Evolutionary conservation across 805 yeast genomes (phyloP).

Genomic region (Candida khao-thaluensis): DNA sequence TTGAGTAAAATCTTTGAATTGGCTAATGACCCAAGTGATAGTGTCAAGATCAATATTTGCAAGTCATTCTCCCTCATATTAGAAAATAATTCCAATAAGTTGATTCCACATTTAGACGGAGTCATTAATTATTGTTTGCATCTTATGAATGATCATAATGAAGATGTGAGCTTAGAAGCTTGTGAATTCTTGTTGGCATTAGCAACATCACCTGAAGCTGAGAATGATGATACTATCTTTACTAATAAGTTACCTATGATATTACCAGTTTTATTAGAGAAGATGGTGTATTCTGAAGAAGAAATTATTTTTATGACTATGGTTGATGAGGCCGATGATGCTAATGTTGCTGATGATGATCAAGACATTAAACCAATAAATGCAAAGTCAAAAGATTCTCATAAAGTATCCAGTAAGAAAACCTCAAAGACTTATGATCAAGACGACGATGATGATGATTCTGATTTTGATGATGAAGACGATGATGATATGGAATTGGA

Average conservation of each 20-base stretch:
- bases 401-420: constrained; percentile 21
- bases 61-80: constrained; percentile 68
- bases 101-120: constrained; percentile 80
- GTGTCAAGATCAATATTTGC: constrained; percentile 74
- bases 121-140: constrained; percentile 82
- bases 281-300: constrained; percentile 87
- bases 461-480: constrained; percentile 39
- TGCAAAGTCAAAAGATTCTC: constrained; percentile 58
- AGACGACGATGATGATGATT: constrained; percentile 23
- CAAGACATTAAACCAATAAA: constrained; percentile 85
- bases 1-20: constrained; percentile 63
- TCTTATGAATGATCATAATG: constrained; percentile 63
- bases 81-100: constrained; percentile 76
- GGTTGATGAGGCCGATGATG: constrained; percentile 73
- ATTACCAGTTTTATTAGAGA: constrained; percentile 72
- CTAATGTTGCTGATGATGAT: constrained; percentile 72
- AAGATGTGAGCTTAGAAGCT: constrained; percentile 83
- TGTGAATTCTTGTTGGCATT: constrained; percentile 85
- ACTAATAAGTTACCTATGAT: constrained; percentile 58
- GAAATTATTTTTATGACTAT: constrained; percentile 64
- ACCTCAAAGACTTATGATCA: constrained; percentile 19
- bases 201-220: constrained; percentile 61
- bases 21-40: constrained; percentile 60
- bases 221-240: constrained; percentile 36
- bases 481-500: constrained; percentile 73